Evolutionary conservation across 2,329 filamentous ascomycete species (phyloP), one percentile per base, ranked within the genome.

Genomic region (Stemphylium beticola): DNA sequence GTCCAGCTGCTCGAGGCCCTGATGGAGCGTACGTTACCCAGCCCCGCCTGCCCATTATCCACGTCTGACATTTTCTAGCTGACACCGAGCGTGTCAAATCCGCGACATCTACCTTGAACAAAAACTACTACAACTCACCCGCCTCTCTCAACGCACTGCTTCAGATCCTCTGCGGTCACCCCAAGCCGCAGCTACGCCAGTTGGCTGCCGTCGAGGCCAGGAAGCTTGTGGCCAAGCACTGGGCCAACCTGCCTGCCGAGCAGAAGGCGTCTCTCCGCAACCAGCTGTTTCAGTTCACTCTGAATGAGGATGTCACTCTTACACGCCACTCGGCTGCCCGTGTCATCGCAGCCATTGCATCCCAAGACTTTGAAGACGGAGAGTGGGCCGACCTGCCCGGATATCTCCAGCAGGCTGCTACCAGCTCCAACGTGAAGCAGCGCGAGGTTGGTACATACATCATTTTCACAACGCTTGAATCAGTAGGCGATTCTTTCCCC

Each of bases 391-490:
- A 96, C 54, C 85, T 98, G 55, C 87, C 96, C 46, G 86, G 87
- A 62, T 85, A 90, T 65, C 85, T 98, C 48, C 84, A 92, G 58
- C 89, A 90, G 72, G 90, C 95, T 58, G 88, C 90, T 65, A 90
- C 85, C 65, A 93, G 87, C 73, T 79, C 84, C 56, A 87, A 88
- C 58, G 87, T 91, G 46, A 83, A 87, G 57, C 91, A 96, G 75
- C 89, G 95, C 64, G 92, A 96, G 74, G 91, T 97, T 36, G 92
- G 90, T 62, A 89, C 93, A 61, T 98, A 95, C 79, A 92, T 98
- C 66, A 87, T 98, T 63, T 97, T 88, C 79, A 93, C 92, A 58
- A 87, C 97, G 41, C 83, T 98, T 10, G 95, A 99, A 79, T 89
- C 89, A 50, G 88, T 96, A 64, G 92, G 92, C 17, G 88, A 92